Conservation (phyloP, 179 eudicot genomes). For the Beta macrorhiza region DNA sequence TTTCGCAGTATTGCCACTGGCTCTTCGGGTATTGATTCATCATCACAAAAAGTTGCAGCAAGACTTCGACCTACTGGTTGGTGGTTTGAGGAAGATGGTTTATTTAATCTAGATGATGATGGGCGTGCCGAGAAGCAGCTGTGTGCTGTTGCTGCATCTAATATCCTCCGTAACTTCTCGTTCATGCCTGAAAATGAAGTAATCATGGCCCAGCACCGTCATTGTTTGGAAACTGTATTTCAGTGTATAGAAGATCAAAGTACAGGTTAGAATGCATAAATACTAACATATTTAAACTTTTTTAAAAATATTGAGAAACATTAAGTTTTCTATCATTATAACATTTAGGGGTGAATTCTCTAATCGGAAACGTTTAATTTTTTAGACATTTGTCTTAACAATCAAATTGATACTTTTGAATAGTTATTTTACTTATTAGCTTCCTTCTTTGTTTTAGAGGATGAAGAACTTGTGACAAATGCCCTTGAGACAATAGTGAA, state of each 20-base stretch:
- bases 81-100: conserved; percentile 96
- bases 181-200: conserved; percentile 93
- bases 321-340: too few species aligned
- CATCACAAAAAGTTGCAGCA: conserved; percentile 44
- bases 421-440: background rate
- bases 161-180: conserved; percentile 88
- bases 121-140: conserved; percentile 89
- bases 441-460: conserved; percentile 51
- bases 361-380: background rate
- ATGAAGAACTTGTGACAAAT: conserved; percentile 97
- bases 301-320: background rate
- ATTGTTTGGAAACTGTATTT: conserved; percentile 87
- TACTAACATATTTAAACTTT: background rate
- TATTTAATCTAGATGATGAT: conserved; percentile 90
- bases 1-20: conserved; percentile 52
- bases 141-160: conserved; percentile 96
- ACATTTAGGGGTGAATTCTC: too few species aligned
- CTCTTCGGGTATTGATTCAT: conserved; percentile 49
- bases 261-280: conserved; percentile 43
- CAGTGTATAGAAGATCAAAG: conserved; percentile 84
- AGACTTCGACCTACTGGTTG: conserved; percentile 60
- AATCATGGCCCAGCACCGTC: conserved; percentile 88
- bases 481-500: conserved; percentile 89
- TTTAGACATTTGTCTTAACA: background rate
- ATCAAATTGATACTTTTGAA: background rate